Percentiles rank a stretch among this genome's conserved stretches.
These are phyloP conservation scores for Fraxinus platypoda DNA, from an alignment of 305 asterid genomes.

Conservation along the genomic window DNA sequence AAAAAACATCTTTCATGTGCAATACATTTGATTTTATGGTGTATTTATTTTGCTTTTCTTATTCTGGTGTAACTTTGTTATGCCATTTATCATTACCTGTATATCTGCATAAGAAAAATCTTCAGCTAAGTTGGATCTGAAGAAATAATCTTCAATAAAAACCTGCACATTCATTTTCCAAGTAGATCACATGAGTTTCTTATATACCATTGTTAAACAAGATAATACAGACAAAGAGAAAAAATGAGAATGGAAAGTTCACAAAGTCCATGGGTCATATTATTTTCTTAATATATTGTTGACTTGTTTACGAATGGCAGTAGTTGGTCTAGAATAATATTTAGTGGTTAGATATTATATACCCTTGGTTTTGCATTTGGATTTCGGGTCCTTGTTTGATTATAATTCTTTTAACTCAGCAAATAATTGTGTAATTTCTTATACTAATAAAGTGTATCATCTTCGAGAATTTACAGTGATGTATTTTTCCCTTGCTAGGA, in stretches of 20 bases:
- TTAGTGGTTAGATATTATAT: not conserved
- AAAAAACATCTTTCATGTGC: not conserved
- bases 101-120: conserved; percentile 78
- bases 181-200: conserved; percentile 22
- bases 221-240: conserved; percentile 4
- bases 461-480: not conserved
- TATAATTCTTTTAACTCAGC: not conserved
- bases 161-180: conserved; percentile 53
- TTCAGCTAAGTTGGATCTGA: conserved; percentile 62
- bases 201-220: not conserved
- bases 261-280: not conserved
- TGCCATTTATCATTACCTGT: conserved; percentile 50
- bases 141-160: conserved; percentile 79
- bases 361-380: not conserved
- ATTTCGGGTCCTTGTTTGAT: not conserved
- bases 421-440: not conserved
- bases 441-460: not conserved
- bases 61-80: not conserved
- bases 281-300: not conserved
- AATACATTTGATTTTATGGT: not conserved
- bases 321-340: not conserved
- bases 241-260: conserved; percentile 9
- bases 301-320: not conserved
- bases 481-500: not conserved
- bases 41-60: not conserved